A percentile compares a stretch with the other conserved stretches of the same genome.
phyloP scores from a whole-genome alignment of 2,329 filamentous ascomycete species.

The Colletotrichum tamarilloi region DNA sequence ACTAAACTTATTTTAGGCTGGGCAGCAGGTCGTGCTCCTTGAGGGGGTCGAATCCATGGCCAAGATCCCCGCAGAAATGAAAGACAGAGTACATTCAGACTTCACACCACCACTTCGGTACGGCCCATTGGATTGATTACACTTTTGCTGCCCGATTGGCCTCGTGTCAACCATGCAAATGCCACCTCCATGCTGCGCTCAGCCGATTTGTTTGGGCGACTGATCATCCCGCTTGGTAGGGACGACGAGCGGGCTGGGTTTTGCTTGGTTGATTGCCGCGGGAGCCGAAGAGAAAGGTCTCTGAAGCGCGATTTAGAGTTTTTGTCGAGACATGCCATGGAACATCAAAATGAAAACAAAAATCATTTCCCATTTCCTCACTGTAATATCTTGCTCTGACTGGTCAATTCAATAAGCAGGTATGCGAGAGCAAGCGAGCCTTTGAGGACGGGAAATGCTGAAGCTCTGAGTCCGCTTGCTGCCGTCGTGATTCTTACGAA shows the following conservation, averaged over 20 bases:
- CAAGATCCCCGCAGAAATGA: conserved; percentile 24
- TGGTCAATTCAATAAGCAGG: no score
- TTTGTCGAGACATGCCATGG: not conserved
- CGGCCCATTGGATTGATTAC: conserved; percentile 17
- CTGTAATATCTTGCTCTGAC: no score
- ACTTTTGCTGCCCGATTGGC: not conserved
- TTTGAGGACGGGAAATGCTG: no score
- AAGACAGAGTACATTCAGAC: conserved; percentile 27
- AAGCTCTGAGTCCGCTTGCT: no score
- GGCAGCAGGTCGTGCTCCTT: conserved; percentile 22
- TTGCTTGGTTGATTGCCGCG: not conserved
- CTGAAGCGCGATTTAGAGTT: not conserved
- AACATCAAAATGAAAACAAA: not conserved
- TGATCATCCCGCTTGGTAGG: not conserved
- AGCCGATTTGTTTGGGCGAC: not conserved
- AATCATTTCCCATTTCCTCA: not conserved
- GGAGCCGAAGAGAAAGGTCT: not conserved
- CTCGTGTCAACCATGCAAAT: not conserved
- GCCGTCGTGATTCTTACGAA: no score
- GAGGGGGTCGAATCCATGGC: conserved; percentile 24
- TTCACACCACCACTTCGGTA: conserved; percentile 16
- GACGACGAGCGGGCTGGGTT: not conserved
- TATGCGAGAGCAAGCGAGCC: no score
- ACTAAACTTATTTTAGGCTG: conserved; percentile 5
- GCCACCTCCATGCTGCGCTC: not conserved